Evolutionary conservation across 306 rosid genomes (phyloP), one percentile per base, ranked within the genome.

Genomic region (Hylodesmum podocarpum): DNA sequence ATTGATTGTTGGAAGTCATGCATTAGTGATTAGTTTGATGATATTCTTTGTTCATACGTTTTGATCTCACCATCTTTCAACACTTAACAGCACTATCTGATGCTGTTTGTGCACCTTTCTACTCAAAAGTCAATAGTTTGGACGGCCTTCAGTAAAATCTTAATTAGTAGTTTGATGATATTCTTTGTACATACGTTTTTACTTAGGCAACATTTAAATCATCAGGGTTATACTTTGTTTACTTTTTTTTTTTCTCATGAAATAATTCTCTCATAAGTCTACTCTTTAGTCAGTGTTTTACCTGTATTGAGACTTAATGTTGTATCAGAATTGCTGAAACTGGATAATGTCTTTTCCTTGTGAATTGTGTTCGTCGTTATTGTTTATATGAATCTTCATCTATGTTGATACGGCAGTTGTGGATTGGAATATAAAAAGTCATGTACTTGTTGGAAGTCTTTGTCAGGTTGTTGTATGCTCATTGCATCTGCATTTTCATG

Each of bases 1-100:
- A 63, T 33, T 74, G 13, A 39, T 55, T 55, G 67, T 63, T 37
- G 54, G 67, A 70, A 70, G 70, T 37, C 50, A 36, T 70, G 79
- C 37, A 15, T 27, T 37, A 25, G 40, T 66, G 16, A 55, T 73
- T 25, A 27, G 36, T 39, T 27, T 58, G 9, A 25, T 58, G 49
- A 46, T 66, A 24, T 54, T 44, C 4, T 15, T 15, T 50, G 28
- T 66, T 8, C 7, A 2, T 75, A 34, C 9, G 3, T 40, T 13
- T 13, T 21, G 15, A 57, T 15, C 24, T 21, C 33, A 18, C 10
- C 6, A 25, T 55, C 65, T 55, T 73, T 50, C 61, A 18, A 14
- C 15, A 28, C 29, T 28, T 59, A 15, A 27, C 21, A 13, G 37
- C 75, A 4, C 41, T 49, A 21, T 55, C 24, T 37, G 54, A 72